Evolutionary conservation across 2,329 filamentous ascomycete species (phyloP).

Genomic region (Aspergillus clavatus): DNA sequence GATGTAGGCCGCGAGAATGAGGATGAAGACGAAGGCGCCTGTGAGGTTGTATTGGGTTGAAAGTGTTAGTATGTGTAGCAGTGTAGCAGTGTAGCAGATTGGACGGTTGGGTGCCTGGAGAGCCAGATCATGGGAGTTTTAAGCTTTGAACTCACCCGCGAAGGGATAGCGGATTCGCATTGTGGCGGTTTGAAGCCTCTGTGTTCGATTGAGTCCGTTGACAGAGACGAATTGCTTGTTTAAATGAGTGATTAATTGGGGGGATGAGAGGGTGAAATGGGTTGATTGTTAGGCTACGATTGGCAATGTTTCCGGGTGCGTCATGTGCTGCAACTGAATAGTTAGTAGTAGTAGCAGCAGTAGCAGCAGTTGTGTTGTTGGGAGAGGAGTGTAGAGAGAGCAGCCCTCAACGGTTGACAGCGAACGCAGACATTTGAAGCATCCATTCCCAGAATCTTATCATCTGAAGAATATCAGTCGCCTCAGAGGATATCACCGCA

Average conservation of each 20-base stretch:
- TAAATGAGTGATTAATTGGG: not conserved
- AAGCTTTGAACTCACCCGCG: constrained; percentile 59
- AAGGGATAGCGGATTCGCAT: constrained; percentile 89
- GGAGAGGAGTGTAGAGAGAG: not conserved
- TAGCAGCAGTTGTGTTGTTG: not conserved
- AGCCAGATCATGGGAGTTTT: not conserved
- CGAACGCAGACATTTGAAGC: not conserved
- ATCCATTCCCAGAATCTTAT: not conserved
- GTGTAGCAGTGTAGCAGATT: too few relatives aligned
- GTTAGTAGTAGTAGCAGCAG: too few relatives aligned
- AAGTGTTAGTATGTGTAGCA: not conserved
- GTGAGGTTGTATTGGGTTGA: constrained; percentile 5
- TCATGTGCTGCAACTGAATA: constrained; percentile 23
- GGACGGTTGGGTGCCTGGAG: not conserved
- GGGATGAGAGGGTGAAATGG: constrained; percentile 6
- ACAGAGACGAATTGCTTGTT: constrained; percentile 3
- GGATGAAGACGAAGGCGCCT: constrained; percentile 64
- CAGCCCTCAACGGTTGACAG: not conserved
- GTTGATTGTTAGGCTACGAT: not conserved
- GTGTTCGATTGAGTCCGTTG: not conserved
- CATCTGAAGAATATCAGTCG: too few relatives aligned
- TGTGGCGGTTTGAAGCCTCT: constrained; percentile 8
- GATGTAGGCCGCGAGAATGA: constrained; percentile 71
- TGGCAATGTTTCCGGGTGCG: constrained; percentile 18
- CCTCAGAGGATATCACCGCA: too few relatives aligned